These are phyloP conservation scores for Vishniacozyma victoriae DNA, from an alignment of 768 basidiomycete genomes.

Conservation along the genomic window DNA sequence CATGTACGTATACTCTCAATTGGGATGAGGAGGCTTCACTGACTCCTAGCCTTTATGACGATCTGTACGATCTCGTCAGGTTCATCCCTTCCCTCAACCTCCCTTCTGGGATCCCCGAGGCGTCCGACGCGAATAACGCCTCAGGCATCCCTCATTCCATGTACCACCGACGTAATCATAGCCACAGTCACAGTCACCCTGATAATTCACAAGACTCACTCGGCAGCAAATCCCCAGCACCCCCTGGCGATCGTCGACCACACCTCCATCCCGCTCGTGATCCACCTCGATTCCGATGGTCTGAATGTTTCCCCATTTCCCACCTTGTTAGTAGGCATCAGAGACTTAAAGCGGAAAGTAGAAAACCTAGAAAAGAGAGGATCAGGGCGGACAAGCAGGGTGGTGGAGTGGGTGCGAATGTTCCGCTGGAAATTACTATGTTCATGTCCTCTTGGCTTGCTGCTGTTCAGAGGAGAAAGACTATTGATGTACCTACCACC, in stretches of 20 bases:
- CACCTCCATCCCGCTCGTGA: conserved; percentile 27
- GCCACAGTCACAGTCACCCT: not conserved
- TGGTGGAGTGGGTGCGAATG: conserved; percentile 31
- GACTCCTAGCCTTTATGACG: conserved; percentile 38
- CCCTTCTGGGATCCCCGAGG: conserved; percentile 26
- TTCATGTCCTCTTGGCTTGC: conserved; percentile 40
- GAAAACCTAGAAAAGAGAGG: conserved; percentile 6
- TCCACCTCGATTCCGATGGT: conserved; percentile 29
- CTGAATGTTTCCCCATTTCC: conserved; percentile 23
- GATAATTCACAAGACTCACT: not conserved
- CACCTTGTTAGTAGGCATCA: conserved; percentile 14
- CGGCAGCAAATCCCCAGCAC: not conserved
- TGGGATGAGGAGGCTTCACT: conserved; percentile 1
- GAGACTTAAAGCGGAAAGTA: conserved; percentile 15
- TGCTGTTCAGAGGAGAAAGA: conserved; percentile 33
- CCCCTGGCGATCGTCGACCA: conserved; percentile 1
- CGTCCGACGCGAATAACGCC: conserved; percentile 23
- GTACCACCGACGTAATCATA: not conserved
- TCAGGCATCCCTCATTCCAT: conserved; percentile 1
- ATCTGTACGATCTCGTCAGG: conserved; percentile 41
- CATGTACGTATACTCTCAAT: conserved; percentile 25
- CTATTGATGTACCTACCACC: conserved; percentile 37
- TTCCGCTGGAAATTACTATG: conserved; percentile 39
- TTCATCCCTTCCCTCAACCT: conserved; percentile 36
- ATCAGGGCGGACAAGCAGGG: conserved; percentile 7